Evolutionary conservation across 169 alveolate genomes (phyloP).

Genomic region (Sarcocystis neurona): DNA sequence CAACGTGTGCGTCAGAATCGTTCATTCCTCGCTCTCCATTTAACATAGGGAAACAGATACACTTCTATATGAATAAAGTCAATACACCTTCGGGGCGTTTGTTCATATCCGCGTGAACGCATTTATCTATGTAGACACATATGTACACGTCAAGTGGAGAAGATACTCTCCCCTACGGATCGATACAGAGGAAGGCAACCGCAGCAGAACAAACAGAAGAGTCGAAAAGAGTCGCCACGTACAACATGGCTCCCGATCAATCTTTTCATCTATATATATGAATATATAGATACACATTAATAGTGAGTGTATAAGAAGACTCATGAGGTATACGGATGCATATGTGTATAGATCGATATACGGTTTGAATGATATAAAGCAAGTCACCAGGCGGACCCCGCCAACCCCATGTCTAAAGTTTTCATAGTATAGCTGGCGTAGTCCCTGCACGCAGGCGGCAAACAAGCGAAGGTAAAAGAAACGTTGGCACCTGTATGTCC

Average conservation of each 20-base stretch:
- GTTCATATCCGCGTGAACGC: background rate
- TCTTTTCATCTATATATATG: background rate
- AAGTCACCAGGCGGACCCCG: conserved; percentile 10
- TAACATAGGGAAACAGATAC: background rate
- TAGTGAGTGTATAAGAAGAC: background rate
- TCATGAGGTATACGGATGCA: background rate
- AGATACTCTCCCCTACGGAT: background rate
- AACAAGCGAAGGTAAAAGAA: background rate
- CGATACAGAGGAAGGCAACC: background rate
- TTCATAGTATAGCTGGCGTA: conserved; percentile 14
- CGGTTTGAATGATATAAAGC: background rate
- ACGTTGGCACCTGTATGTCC: background rate
- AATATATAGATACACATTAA: background rate
- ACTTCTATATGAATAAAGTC: background rate
- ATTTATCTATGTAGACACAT: background rate
- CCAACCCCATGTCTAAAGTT: conserved; percentile 30
- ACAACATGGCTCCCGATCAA: background rate
- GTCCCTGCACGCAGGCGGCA: background rate
- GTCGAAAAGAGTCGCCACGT: background rate
- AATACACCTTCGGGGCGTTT: conserved; percentile 44
- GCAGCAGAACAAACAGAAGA: background rate
- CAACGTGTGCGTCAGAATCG: background rate
- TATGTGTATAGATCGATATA: background rate
- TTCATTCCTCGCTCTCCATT: background rate
- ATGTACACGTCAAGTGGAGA: background rate